Conservation (phyloP, 2,329 filamentous ascomycete species). For the Bipolaris sorokiniana region DNA sequence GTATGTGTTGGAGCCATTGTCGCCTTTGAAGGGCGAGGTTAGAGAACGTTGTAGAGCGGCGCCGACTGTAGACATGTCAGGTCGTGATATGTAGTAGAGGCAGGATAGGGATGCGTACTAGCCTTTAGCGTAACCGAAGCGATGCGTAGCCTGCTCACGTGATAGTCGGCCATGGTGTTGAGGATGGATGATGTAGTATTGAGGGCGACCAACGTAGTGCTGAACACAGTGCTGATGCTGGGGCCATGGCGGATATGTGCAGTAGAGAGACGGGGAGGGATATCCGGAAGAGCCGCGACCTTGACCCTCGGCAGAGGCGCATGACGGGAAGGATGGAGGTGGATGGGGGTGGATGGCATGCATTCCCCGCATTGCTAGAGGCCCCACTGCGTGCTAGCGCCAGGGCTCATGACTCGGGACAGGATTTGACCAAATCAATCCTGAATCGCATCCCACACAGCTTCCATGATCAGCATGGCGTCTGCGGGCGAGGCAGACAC, state of each 20-base stretch:
- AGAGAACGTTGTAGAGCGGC: conserved; percentile 43
- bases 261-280: not conserved
- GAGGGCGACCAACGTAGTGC: not conserved
- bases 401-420: conserved; percentile 20
- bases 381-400: not conserved
- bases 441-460: conserved; percentile 21
- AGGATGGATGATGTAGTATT: not conserved
- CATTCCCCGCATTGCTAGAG: conserved; percentile 1
- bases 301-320: not conserved
- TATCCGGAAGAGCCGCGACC: conserved; percentile 1
- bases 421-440: conserved; percentile 9
- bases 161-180: conserved; percentile 34
- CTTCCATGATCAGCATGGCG: conserved; percentile 28
- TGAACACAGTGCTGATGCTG: not conserved
- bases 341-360: not conserved
- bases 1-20: conserved; percentile 44
- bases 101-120: conserved; percentile 23
- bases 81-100: not conserved
- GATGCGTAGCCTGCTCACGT: conserved; percentile 44
- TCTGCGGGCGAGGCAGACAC: conserved; percentile 31
- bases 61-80: conserved; percentile 30
- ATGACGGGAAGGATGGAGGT: not conserved
- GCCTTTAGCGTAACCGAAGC: conserved; percentile 39
- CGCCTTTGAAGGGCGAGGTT: conserved; percentile 47
- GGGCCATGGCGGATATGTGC: not conserved